Evolutionary conservation across 306 rosid species (phyloP).

Genomic region (Erythrophleum fordii): DNA sequence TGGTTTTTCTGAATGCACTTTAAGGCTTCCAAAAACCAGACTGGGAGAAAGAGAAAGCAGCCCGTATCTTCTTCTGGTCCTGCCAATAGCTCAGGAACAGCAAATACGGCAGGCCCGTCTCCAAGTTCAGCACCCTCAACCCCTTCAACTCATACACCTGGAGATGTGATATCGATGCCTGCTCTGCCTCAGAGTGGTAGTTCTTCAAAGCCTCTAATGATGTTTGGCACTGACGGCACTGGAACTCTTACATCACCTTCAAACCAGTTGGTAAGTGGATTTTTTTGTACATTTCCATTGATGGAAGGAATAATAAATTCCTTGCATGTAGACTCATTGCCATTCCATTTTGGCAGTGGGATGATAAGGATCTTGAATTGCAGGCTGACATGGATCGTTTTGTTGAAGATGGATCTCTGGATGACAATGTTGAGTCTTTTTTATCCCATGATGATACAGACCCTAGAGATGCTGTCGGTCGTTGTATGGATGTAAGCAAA

Average conservation of each 20-base stretch:
- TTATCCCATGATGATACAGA: slow-evolving; percentile 97
- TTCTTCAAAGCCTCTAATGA: slow-evolving; percentile 89
- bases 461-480: slow-evolving; percentile 91
- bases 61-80: slow-evolving; percentile 98
- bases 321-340: slow-evolving; percentile 81
- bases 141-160: slow-evolving; percentile 98
- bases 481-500: slow-evolving; percentile 97
- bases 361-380: slow-evolving; percentile 99
- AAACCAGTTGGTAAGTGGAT: slow-evolving; percentile 86
- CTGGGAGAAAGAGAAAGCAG: slow-evolving; percentile 98
- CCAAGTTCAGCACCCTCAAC: slow-evolving; percentile 99
- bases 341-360: slow-evolving; percentile 98
- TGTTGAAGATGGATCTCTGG: slow-evolving; percentile 95
- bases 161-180: slow-evolving; percentile 97
- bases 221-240: slow-evolving; percentile 79
- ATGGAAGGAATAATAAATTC: slow-evolving; percentile 62
- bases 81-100: slow-evolving; percentile 98
- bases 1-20: slow-evolving; percentile 46
- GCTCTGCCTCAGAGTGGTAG: slow-evolving; percentile 82
- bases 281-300: slow-evolving; percentile 32
- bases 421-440: slow-evolving; percentile 96
- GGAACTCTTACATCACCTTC: slow-evolving; percentile 93
- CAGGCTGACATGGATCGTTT: slow-evolving; percentile 99
- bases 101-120: slow-evolving; percentile 95
- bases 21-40: slow-evolving; percentile 92